These are phyloP conservation scores for Cladosporium sphaerospermum DNA, from an alignment of 2,329 filamentous ascomycete species.

Conservation along the genomic window DNA sequence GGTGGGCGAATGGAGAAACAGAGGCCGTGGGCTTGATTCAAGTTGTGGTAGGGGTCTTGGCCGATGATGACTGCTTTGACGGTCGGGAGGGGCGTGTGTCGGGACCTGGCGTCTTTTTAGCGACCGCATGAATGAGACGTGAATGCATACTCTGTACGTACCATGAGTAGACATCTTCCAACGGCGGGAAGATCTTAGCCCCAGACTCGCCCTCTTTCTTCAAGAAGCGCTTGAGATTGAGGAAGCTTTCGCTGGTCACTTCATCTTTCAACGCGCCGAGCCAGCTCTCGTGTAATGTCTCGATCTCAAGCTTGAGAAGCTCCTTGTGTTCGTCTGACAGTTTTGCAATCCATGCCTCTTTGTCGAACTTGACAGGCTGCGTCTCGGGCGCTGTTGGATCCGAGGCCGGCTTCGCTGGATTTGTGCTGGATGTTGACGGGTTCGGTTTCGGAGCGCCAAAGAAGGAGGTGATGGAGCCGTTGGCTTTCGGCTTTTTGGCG, in stretches of 20 bases:
- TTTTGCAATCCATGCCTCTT: constrained; percentile 77
- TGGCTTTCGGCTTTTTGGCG: constrained; percentile 49
- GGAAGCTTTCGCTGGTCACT: constrained; percentile 68
- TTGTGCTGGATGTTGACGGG: constrained; percentile 24
- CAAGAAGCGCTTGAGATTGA: constrained; percentile 82
- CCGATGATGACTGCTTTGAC: constrained; percentile 92
- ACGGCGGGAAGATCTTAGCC: constrained; percentile 79
- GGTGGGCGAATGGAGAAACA: constrained; percentile 92
- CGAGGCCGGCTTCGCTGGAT: constrained; percentile 19
- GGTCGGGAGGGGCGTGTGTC: constrained; percentile 78
- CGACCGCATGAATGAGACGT: background rate
- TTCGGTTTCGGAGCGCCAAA: constrained; percentile 64
- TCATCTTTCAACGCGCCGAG: constrained; percentile 83
- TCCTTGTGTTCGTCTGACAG: constrained; percentile 76
- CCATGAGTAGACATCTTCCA: constrained; percentile 92
- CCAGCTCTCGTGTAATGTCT: constrained; percentile 89
- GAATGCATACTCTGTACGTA: constrained; percentile 36
- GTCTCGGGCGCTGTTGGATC: constrained; percentile 29
- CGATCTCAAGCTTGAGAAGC: constrained; percentile 81
- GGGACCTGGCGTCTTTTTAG: constrained; percentile 59
- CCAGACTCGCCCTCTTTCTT: constrained; percentile 67
- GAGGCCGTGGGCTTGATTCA: constrained; percentile 91
- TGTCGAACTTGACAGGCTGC: constrained; percentile 62
- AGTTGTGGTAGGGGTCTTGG: constrained; percentile 95
- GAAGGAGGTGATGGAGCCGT: constrained; percentile 82